Conservation (phyloP, 2,329 filamentous ascomycete genomes). For the Aspergillus sp. region DNA sequence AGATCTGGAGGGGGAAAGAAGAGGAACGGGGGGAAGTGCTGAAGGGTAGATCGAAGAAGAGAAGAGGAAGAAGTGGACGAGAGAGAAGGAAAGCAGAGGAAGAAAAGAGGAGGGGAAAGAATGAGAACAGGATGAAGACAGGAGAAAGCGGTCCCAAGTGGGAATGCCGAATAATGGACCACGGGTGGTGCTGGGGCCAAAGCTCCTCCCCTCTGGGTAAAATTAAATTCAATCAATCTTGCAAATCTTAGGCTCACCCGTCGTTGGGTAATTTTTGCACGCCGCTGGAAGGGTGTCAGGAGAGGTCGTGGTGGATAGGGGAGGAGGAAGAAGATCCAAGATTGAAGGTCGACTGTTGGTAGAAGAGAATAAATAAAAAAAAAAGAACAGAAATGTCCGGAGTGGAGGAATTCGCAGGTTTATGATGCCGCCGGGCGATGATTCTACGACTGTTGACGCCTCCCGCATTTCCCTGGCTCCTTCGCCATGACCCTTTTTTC, state of each 20-base stretch:
- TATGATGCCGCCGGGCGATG: slow-evolving; percentile 6
- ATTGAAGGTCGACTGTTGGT: too few relatives aligned
- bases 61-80: slow-evolving; percentile 5
- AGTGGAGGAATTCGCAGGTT: slow-evolving; percentile 7
- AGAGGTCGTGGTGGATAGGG: too few relatives aligned
- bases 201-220: slow-evolving; percentile 17
- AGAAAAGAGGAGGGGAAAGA: slow-evolving; percentile 11
- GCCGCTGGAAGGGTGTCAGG: not conserved
- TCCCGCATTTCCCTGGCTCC: slow-evolving; percentile 7
- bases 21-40: slow-evolving; percentile 1
- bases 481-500: not conserved
- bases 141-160: slow-evolving; percentile 19
- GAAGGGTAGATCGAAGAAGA: slow-evolving; percentile 1
- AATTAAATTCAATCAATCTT: slow-evolving; percentile 11
- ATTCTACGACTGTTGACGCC: slow-evolving; percentile 10
- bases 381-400: not conserved
- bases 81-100: slow-evolving; percentile 7
- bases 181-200: slow-evolving; percentile 20
- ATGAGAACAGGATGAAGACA: slow-evolving; percentile 15
- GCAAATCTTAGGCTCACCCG: slow-evolving; percentile 16
- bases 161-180: slow-evolving; percentile 21
- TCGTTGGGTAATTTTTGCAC: slow-evolving; percentile 6
- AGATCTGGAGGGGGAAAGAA: slow-evolving; percentile 4
- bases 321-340: not conserved
- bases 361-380: not conserved